phyloP scores from a whole-genome alignment of 306 rosid species.

The Albizia julibrissin region DNA sequence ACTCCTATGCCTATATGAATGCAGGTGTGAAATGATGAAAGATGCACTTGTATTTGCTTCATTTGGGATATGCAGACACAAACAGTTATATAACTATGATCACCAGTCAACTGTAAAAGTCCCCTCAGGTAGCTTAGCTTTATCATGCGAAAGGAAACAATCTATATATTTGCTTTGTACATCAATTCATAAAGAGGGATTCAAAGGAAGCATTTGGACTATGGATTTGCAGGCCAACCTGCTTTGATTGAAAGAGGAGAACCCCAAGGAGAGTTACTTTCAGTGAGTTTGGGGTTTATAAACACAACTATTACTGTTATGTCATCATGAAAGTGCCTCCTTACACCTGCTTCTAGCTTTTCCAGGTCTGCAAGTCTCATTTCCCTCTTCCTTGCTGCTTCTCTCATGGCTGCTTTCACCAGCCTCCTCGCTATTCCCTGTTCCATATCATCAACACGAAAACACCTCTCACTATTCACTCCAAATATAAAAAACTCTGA shows the following conservation, averaged over 20 bases:
- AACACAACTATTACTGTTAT: constrained; percentile 75
- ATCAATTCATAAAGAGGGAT: neutral
- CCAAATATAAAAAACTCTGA: neutral
- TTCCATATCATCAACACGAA: neutral
- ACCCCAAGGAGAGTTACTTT: constrained; percentile 39
- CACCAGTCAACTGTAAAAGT: neutral
- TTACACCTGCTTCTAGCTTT: constrained; percentile 69
- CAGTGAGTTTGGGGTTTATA: constrained; percentile 46
- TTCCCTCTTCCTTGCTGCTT: constrained; percentile 89
- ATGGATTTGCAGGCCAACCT: constrained; percentile 48
- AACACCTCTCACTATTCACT: neutral
- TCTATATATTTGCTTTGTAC: constrained; percentile 1
- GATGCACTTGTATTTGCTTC: neutral
- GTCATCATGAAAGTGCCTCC: constrained; percentile 92
- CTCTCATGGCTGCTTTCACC: constrained; percentile 72
- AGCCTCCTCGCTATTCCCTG: constrained; percentile 69
- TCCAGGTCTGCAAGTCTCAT: constrained; percentile 75
- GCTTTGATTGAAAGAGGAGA: constrained; percentile 71
- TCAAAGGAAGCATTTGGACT: neutral
- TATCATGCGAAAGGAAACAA: neutral
- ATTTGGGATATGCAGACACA: neutral
- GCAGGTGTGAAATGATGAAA: neutral
- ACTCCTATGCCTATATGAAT: constrained; percentile 7
- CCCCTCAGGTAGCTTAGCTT: neutral
- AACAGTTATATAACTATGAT: neutral